A percentile compares a stretch with the other conserved stretches of the same genome.
These are phyloP conservation scores for Eucommia ulmoides DNA, from an alignment of 257 asterid species.

Conservation along the genomic window DNA sequence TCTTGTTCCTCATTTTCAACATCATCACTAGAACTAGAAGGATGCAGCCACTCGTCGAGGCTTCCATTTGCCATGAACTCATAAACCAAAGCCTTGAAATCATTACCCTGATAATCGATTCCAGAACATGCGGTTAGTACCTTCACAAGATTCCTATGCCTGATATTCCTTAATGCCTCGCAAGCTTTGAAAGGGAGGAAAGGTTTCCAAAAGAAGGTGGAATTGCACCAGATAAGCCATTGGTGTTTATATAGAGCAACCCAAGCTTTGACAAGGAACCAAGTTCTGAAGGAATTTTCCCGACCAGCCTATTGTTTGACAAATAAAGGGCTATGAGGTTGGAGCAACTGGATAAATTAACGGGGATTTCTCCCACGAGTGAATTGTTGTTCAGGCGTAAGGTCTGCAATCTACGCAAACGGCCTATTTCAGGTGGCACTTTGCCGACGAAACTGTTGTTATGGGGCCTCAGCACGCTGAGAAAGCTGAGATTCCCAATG, in stretches of 20 bases:
- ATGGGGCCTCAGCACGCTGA: conserved; percentile 7
- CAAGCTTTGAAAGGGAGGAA: conserved; percentile 14
- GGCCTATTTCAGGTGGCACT: conserved; percentile 12
- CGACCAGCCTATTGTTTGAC: conserved; percentile 10
- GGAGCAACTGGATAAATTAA: conserved; percentile 10
- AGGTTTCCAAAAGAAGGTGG: conserved; percentile 19
- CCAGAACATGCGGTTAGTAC: conserved; percentile 21
- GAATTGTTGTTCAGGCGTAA: conserved; percentile 9
- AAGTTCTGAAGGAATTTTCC: conserved; percentile 8
- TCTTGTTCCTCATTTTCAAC: too few relatives aligned
- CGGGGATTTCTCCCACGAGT: conserved; percentile 14
- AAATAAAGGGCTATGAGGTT: conserved; percentile 10
- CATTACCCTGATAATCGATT: conserved; percentile 14
- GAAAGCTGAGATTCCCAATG: conserved; percentile 16
- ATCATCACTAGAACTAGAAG: too few relatives aligned
- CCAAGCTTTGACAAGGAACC: too few relatives aligned
- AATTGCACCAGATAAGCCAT: conserved; percentile 12
- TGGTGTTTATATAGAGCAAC: conserved; percentile 2
- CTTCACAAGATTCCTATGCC: conserved; percentile 21
- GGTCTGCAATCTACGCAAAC: conserved; percentile 7
- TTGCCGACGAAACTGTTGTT: conserved; percentile 11
- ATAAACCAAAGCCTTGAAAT: conserved; percentile 20
- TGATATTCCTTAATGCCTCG: conserved; percentile 15
- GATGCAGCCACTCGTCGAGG: conserved; percentile 11
- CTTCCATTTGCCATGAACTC: conserved; percentile 14